These are phyloP conservation scores for Stachybotrys echinatus DNA, from an alignment of 2,329 filamentous ascomycete species.

Conservation along the genomic window DNA sequence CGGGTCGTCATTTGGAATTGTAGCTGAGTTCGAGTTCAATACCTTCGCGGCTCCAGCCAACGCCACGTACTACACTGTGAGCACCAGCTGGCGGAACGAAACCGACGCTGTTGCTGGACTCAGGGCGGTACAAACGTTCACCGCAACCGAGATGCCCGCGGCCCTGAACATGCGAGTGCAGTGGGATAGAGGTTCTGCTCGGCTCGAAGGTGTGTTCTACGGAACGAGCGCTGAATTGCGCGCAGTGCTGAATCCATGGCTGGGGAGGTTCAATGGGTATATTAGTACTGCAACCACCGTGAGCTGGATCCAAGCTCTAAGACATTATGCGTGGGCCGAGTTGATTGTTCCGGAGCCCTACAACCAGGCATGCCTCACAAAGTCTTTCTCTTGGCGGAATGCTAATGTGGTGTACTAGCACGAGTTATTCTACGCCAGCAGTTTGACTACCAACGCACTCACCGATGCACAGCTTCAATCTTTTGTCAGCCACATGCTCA, in stretches of 20 bases:
- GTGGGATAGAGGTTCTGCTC: constrained; percentile 6
- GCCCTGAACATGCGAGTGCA: constrained; percentile 22
- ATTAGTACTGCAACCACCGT: constrained; percentile 9
- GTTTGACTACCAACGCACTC: constrained; percentile 20
- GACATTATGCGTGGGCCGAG: constrained; percentile 9
- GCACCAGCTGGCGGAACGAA: constrained; percentile 14
- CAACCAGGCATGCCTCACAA: too few relatives aligned
- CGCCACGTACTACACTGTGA: constrained; percentile 14
- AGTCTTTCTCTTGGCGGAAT: too few relatives aligned
- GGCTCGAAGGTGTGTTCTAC: constrained; percentile 21
- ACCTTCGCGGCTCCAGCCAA: constrained; percentile 16
- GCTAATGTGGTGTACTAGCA: constrained; percentile 15
- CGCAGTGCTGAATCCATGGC: constrained; percentile 10
- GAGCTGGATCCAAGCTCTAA: constrained; percentile 19
- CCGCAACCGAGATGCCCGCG: constrained; percentile 9
- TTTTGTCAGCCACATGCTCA: constrained; percentile 13
- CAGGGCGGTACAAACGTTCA: constrained; percentile 18
- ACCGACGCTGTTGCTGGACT: constrained; percentile 13
- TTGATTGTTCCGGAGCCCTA: constrained; percentile 20
- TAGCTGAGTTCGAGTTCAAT: constrained; percentile 19
- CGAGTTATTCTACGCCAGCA: constrained; percentile 22
- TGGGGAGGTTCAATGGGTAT: constrained; percentile 8
- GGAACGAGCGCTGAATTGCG: constrained; percentile 12
- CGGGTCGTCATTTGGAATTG: constrained; percentile 24
- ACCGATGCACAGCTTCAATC: constrained; percentile 13